Base-by-base conservation (phyloP, 257 asterid genomes). In the Apocynum venetum region DNA sequence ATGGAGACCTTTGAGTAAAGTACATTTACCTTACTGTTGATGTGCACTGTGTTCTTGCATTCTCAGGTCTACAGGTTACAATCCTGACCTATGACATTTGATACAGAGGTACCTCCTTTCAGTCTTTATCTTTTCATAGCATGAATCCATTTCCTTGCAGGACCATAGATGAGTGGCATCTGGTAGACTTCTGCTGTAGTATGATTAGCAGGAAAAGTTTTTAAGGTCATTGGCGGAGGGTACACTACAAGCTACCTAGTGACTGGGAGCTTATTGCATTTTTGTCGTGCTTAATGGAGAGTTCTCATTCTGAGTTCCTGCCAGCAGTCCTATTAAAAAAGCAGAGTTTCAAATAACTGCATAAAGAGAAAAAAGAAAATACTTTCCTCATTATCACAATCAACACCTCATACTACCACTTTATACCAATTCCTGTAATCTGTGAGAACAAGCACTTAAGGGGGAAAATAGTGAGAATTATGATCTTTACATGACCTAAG, bases 241-340 rank as follows among this genome's bases (percentile, higher is more conserved):
- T 11, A 41, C 14, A 31, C 46, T 60, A n/a, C 53, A 40, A 40
- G 66, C 67, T 19, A 38, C 67, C 12, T 3, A 9, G 10, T 38
- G 71, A 55, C 25, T 9, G 7, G 68, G 9, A 41, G 77, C 69
- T 56, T 10, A 41, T 56, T 19, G 40, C 8, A 20, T 1, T 55
- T 56, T 77, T 44, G 75, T 47, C 25, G 41, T 44, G 5, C 14
- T 20, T 41, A 43, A 67, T 67, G 17, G 20, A 63, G 57, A 60
- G 65, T 64, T 70, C 72, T 79, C 76, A 75, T 48, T 80, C 76
- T 47, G 43, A 76, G 10, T 4, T 41, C 77, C 41, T 66, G 71
- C 53, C 72, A 55, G 25, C 71, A 20, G 53, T 14, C 70, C 83
- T 80, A 66, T 17, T 19, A 80, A 25, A 2, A 13, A 41, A 71